Percentiles rank a stretch among this genome's conserved stretches.
These are phyloP conservation scores for Yamadazyma jaroonii DNA, from an alignment of 1,139 yeast genomes.

Conservation along the genomic window DNA sequence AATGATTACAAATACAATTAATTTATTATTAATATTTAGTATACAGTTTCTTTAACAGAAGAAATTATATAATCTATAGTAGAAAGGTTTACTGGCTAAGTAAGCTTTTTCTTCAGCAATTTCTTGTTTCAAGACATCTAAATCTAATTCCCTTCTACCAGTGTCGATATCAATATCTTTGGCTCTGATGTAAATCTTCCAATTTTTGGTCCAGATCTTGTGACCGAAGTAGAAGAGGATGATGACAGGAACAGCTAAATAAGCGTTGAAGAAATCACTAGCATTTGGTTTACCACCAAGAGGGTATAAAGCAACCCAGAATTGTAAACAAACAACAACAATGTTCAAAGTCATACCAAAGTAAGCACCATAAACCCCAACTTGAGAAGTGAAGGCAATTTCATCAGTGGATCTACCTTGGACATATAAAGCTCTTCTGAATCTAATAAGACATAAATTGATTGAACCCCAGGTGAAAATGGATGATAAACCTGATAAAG, in stretches of 20 bases:
- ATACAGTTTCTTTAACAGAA: conserved; percentile 44
- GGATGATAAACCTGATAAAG: conserved; percentile 81
- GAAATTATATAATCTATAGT: conserved; percentile 47
- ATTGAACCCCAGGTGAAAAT: conserved; percentile 84
- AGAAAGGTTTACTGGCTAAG: conserved; percentile 50
- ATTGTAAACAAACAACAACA: conserved; percentile 72
- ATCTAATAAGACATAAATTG: conserved; percentile 71
- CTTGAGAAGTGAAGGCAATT: conserved; percentile 64
- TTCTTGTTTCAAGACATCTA: conserved; percentile 65
- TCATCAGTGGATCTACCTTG: conserved; percentile 68
- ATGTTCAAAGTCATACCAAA: conserved; percentile 61
- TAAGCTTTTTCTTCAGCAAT: conserved; percentile 57
- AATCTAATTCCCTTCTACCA: conserved; percentile 67
- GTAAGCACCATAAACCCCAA: conserved; percentile 69
- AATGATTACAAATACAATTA: neutral
- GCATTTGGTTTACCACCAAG: conserved; percentile 57
- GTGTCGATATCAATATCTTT: conserved; percentile 62
- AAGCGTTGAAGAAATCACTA: conserved; percentile 55
- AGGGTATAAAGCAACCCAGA: conserved; percentile 77
- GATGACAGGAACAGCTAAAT: conserved; percentile 62
- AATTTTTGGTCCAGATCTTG: conserved; percentile 54
- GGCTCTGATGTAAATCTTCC: conserved; percentile 45
- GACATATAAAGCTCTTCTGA: conserved; percentile 66
- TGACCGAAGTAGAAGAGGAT: conserved; percentile 56
- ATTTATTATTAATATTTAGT: neutral